A percentile compares a stretch with the other conserved stretches of the same genome.
Evolutionary conservation across 345 rosid species (phyloP).

Genomic region (Rhodamnia argentea): DNA sequence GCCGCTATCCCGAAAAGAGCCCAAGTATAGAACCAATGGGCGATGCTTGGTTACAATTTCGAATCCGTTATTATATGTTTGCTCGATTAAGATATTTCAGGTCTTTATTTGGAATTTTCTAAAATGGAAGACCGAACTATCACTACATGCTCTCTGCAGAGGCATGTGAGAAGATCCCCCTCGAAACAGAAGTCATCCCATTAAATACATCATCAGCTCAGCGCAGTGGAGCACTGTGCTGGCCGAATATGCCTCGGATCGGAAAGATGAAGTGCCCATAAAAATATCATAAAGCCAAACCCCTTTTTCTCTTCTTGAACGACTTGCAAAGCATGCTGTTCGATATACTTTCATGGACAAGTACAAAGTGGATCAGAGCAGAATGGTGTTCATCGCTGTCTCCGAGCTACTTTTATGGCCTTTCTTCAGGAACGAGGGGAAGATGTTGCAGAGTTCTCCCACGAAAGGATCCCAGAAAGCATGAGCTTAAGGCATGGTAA

Average conservation of each 20-base stretch:
- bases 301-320: not conserved
- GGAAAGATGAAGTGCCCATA: not conserved
- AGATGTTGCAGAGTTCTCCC: not conserved
- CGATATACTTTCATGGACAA: not conserved
- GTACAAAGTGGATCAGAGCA: not conserved
- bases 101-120: no score
- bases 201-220: not conserved
- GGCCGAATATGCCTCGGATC: not conserved
- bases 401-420: not conserved
- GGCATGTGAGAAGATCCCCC: not conserved
- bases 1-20: no score
- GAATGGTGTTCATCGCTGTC: not conserved
- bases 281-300: not conserved
- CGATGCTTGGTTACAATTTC: no score
- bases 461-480: not conserved
- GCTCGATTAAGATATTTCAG: not conserved
- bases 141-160: not conserved
- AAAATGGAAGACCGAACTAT: not conserved
- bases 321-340: not conserved
- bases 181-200: not conserved
- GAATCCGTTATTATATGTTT: not conserved
- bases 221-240: not conserved
- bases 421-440: not conserved
- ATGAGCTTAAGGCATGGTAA: not conserved
- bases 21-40: no score